Evolutionary conservation across 2,329 filamentous ascomycete genomes (phyloP).

Genomic region (Acrocalymma vagum): DNA sequence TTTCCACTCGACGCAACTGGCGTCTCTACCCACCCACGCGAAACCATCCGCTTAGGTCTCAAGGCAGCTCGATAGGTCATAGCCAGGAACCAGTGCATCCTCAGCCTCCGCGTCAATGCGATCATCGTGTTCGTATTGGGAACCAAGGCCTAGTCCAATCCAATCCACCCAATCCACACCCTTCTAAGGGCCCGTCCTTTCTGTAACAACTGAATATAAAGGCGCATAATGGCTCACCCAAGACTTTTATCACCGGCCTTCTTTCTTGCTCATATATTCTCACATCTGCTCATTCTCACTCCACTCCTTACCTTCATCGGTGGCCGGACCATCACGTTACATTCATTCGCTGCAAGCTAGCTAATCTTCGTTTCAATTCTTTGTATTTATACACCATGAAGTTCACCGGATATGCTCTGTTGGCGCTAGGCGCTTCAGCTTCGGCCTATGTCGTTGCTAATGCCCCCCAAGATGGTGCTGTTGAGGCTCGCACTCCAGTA

Average conservation of each 20-base stretch:
- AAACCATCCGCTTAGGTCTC: no score
- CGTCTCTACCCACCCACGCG: no score
- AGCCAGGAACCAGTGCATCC: constrained; percentile 1
- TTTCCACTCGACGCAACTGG: no score
- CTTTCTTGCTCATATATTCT: constrained; percentile 46
- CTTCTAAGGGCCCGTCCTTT: no score
- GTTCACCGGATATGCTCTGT: constrained; percentile 36
- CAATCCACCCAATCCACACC: no score
- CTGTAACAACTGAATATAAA: constrained; percentile 44
- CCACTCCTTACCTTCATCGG: constrained; percentile 32
- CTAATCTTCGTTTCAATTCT: constrained; percentile 12
- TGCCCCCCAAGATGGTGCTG: constrained; percentile 28
- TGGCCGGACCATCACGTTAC: constrained; percentile 38
- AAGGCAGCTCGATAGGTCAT: no score
- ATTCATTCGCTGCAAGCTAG: constrained; percentile 19
- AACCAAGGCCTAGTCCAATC: constrained; percentile 10
- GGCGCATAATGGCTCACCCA: no score
- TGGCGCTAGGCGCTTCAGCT: constrained; percentile 41
- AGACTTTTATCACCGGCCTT: constrained; percentile 33
- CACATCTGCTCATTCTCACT: constrained; percentile 37
- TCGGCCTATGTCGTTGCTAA: constrained; percentile 43
- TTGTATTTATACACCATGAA: constrained; percentile 37
- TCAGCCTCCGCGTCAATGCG: constrained; percentile 19
- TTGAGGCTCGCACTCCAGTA: constrained; percentile 38
- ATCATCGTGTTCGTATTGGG: constrained; percentile 13